Base-by-base conservation (phyloP, 1,284 basidiomycete genomes). In the Sporisorium graminicola region DNA sequence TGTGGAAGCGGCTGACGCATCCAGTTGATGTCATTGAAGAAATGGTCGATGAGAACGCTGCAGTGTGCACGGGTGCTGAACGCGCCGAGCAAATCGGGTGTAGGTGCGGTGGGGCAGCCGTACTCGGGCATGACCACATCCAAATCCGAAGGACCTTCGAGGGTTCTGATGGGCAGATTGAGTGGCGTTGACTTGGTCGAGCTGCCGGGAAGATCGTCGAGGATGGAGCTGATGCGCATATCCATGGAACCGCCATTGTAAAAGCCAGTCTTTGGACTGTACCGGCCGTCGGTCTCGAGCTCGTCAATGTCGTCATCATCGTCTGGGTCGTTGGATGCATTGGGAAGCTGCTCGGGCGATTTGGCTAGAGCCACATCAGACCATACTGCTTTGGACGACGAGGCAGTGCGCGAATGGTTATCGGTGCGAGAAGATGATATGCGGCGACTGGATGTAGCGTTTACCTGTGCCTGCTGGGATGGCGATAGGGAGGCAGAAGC, bases 1-100 rank as follows among this genome's bases (percentile, higher is more conserved):
- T 75, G 76, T 0, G 79, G 77, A 18, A 80, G 42, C 2, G 77
- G 78, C 53, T 80, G 80, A n/a, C 82, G 76, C 44, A 83, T 65
- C 82, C 82, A 83, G 52, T 82, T 83, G 69, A 81, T 73, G 55
- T 80, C 68, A 43, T 74, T 56, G 63, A 78, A 82, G 52, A 70
- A 83, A 29, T 82, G 81, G 46, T 79, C 73, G 42, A 81, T 57
- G 18, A 83, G 71, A 7, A 60, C 51, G 20, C 63, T 69, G 60
- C 70, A 74, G 18, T 78, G 64, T 2, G 68, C 66, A 9, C 70
- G 68, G 9, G 65, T 62, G 51, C 69, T 79, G 42, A 83, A 66
- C 2, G 75, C 71, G 2, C 76, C 60, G 8, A 79, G 56, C 3
- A 83, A 64, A 53, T 74, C 58, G 5, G 74, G 65, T 4, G 74